Base-by-base conservation (phyloP, 2,329 filamentous ascomycete species). In the Parastagonospora nodorum region DNA sequence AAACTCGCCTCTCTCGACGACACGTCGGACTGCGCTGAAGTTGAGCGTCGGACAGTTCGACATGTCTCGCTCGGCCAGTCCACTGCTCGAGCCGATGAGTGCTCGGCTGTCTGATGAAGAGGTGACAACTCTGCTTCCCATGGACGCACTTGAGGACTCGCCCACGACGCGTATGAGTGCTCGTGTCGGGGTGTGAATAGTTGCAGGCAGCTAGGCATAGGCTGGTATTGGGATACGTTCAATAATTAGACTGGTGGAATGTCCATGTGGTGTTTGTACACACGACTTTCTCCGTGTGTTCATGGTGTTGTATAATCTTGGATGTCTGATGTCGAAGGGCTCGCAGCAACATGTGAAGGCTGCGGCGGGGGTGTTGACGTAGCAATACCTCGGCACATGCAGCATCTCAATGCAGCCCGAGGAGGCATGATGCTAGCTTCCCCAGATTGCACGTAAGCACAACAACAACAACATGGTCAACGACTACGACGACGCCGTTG, bases 51-150 rank as follows among this genome's bases (percentile, higher is more conserved):
- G 68, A 44, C 60, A 66, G 48, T 45, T 60, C 30, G 59, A 68
- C 38, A 50, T 69, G 11, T 71, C 69, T 15, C 66, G 68, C 45
- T 66, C 68, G 33, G 60, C 67, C 11, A 71, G 68, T 49, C 69
- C 69, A 1, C 44, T 68, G 1, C 58, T 72, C 14, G 69, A 72
- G 40, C 61, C 69, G 50, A 73, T 73, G 69, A 68, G 66, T 53
- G 63, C 68, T 8, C 64, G 69, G 4, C 57, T 73, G 31, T 60
- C 64, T 24, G 63, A 64, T 35, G 55, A 67, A 8, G 63, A 65
- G 35, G 53, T 57, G 24, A 55, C 46, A 39, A 51, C 51, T 32
- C 37, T 57, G 24, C 42, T 58, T 36, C 42, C 59, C 40, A 55
- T 65, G 55, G 61, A 66, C 15, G 53, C 60, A 11, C 38, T 66